These are phyloP conservation scores for Leishmania gerbilli DNA, from an alignment of 208 protist genomes.

Conservation along the genomic window DNA sequence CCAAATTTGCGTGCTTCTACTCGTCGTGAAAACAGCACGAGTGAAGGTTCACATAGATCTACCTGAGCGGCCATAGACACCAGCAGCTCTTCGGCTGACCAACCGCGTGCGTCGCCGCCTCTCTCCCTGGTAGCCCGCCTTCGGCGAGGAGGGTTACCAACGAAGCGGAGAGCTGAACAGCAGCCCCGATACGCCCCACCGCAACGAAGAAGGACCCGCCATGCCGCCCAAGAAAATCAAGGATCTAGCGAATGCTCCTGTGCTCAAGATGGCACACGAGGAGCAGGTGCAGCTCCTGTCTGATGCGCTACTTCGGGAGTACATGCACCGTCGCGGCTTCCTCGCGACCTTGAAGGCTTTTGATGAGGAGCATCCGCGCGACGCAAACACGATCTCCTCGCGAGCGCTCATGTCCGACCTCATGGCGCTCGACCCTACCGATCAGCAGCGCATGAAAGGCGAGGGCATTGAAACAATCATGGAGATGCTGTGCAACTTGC, in stretches of 20 bases:
- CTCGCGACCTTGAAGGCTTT: conserved; percentile 79
- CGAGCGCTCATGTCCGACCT: conserved; percentile 89
- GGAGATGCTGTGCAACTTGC: conserved; percentile 89
- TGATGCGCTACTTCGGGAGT: conserved; percentile 88
- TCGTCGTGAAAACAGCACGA: not conserved
- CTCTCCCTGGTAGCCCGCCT: not conserved
- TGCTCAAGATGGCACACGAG: conserved; percentile 72
- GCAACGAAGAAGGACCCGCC: not conserved
- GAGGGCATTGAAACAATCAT: conserved; percentile 90
- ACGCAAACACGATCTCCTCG: conserved; percentile 79
- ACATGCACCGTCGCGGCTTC: conserved; percentile 91
- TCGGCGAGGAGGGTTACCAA: not conserved
- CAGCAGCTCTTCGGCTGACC: not conserved
- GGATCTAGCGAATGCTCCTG: conserved; percentile 49
- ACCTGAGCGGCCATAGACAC: conserved; percentile 24
- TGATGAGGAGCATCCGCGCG: conserved; percentile 85
- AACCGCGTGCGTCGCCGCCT: not conserved
- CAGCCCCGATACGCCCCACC: not conserved
- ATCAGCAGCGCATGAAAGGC: conserved; percentile 61
- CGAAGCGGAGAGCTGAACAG: not conserved
- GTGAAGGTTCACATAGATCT: conserved; percentile 8
- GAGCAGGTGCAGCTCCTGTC: conserved; percentile 85
- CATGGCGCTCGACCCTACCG: conserved; percentile 61
- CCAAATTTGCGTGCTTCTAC: not conserved
- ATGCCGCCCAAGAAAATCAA: conserved; percentile 74